A percentile compares a stretch with the other conserved stretches of the same genome.
phyloP scores from a whole-genome alignment of 2,329 filamentous ascomycete species.

The Colletotrichum sp. region DNA sequence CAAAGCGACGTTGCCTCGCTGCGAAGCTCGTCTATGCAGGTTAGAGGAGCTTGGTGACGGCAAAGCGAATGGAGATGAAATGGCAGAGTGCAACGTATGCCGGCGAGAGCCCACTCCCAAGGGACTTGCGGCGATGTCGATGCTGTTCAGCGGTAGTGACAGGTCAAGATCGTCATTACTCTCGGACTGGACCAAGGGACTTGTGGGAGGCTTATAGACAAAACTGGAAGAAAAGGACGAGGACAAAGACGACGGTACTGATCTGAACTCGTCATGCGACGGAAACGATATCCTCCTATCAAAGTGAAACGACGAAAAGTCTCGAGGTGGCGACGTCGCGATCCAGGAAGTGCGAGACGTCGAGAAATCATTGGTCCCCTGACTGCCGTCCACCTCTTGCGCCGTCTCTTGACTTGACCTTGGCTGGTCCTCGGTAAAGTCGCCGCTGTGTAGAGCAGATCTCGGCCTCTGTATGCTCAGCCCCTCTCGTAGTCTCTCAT shows the following conservation, averaged over 20 bases:
- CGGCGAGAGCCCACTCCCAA: slow-evolving; percentile 54
- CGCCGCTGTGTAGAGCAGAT: slow-evolving; percentile 74
- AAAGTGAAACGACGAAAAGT: slow-evolving; percentile 52
- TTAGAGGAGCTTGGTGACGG: slow-evolving; percentile 37
- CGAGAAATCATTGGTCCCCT: slow-evolving; percentile 12
- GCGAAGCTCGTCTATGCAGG: slow-evolving; percentile 27
- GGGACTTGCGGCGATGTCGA: slow-evolving; percentile 48
- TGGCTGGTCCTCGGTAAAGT: slow-evolving; percentile 57
- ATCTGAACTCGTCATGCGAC: slow-evolving; percentile 42
- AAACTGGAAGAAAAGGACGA: slow-evolving; percentile 82
- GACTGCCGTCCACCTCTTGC: not conserved
- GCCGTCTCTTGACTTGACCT: not conserved
- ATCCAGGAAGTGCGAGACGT: slow-evolving; percentile 47
- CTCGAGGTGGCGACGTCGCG: slow-evolving; percentile 60
- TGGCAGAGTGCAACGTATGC: slow-evolving; percentile 74
- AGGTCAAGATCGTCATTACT: slow-evolving; percentile 81
- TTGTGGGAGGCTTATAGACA: slow-evolving; percentile 86
- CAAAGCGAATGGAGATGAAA: slow-evolving; percentile 47
- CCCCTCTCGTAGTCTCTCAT: slow-evolving; percentile 55
- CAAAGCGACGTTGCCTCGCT: slow-evolving; percentile 63
- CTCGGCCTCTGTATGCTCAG: slow-evolving; percentile 79
- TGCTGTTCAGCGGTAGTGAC: slow-evolving; percentile 55
- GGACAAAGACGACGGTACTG: slow-evolving; percentile 65
- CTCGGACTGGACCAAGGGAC: slow-evolving; percentile 86
- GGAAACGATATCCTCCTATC: slow-evolving; percentile 36